Conservation (phyloP, 75 land plant species). For the Pinus tabuliformis region DNA sequence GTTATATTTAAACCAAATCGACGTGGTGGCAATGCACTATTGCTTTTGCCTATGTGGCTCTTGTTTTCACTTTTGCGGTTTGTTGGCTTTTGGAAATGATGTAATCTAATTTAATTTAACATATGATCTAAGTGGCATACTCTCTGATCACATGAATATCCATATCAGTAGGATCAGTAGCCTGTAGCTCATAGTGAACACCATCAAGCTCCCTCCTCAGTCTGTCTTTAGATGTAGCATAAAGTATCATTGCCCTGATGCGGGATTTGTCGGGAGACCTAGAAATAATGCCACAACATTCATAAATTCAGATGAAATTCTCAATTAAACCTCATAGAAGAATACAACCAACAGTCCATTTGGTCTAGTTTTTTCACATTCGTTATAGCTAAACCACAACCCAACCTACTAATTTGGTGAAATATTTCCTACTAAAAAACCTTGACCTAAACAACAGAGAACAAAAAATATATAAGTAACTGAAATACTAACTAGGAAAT, state of each 20-base stretch:
- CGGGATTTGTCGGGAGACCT: constrained; percentile 46
- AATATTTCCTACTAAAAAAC: too few relatives aligned
- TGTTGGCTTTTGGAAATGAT: too few relatives aligned
- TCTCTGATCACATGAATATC: constrained; percentile 40
- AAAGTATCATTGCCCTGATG: constrained; percentile 47
- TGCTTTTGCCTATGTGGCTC: too few relatives aligned
- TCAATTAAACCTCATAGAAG: too few relatives aligned
- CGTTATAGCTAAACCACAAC: too few relatives aligned
- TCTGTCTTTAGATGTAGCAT: constrained; percentile 58
- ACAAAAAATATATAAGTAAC: not conserved
- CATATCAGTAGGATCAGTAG: constrained; percentile 54
- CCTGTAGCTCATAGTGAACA: constrained; percentile 55
- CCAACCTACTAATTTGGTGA: too few relatives aligned
- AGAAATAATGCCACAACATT: not conserved
- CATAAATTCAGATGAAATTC: not conserved
- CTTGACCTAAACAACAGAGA: not conserved
- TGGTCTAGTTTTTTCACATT: too few relatives aligned
- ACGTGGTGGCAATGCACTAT: too few relatives aligned
- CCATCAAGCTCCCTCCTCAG: constrained; percentile 52
- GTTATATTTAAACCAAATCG: too few relatives aligned
- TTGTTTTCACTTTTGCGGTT: too few relatives aligned
- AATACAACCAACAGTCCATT: too few relatives aligned
- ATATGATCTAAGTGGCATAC: constrained; percentile 8
- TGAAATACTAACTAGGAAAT: constrained; percentile 27
- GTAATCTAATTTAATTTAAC: too few relatives aligned